phyloP scores from a whole-genome alignment of 805 yeast species.

The Lachancea sp. region DNA sequence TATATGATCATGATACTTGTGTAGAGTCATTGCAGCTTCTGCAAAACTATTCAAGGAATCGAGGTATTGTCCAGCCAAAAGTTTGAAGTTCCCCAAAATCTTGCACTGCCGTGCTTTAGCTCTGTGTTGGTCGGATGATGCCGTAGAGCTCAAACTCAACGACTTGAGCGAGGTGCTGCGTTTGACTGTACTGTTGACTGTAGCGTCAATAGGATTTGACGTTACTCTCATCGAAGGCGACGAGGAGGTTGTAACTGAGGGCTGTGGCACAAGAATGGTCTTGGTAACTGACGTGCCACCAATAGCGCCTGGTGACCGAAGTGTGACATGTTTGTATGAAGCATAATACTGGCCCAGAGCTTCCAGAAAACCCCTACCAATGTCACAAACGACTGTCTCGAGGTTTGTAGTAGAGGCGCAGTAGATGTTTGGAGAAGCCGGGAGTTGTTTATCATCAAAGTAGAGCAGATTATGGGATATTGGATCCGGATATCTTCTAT shows the following conservation, averaged over 20 bases:
- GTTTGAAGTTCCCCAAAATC: slow-evolving; percentile 65
- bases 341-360: slow-evolving; percentile 64
- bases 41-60: slow-evolving; percentile 68
- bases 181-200: background rate
- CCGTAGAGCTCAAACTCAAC: slow-evolving; percentile 24
- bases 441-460: background rate
- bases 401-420: slow-evolving; percentile 22
- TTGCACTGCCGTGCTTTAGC: slow-evolving; percentile 70
- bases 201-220: slow-evolving; percentile 10
- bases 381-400: slow-evolving; percentile 68
- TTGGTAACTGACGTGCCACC: slow-evolving; percentile 43
- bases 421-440: slow-evolving; percentile 1
- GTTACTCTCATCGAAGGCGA: slow-evolving; percentile 7
- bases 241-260: slow-evolving; percentile 7
- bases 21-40: slow-evolving; percentile 60
- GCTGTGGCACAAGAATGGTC: slow-evolving; percentile 29
- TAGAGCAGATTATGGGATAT: slow-evolving; percentile 30
- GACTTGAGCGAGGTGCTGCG: slow-evolving; percentile 28
- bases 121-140: slow-evolving; percentile 37
- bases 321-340: slow-evolving; percentile 70
- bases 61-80: slow-evolving; percentile 70
- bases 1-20: slow-evolving; percentile 61
- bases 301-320: slow-evolving; percentile 72
- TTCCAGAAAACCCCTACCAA: slow-evolving; percentile 56
- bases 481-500: slow-evolving; percentile 25